Evolutionary conservation across 2,329 filamentous ascomycete species (phyloP), one percentile per base, ranked within the genome.

Genomic region (Teratosphaeriaceae sp.): DNA sequence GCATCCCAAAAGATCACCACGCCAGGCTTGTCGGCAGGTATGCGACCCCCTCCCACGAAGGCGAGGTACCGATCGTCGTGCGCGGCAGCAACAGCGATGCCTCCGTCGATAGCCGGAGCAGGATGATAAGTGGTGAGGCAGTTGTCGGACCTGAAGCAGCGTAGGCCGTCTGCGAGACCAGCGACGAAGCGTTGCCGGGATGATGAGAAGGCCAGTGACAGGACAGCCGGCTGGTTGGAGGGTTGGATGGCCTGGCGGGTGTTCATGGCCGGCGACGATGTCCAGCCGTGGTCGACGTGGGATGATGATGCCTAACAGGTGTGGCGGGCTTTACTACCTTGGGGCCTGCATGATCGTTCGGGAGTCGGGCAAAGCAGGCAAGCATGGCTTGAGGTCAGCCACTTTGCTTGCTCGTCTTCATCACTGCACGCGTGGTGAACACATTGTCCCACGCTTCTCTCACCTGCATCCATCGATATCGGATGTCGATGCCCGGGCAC

Each of bases 111-210:
- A 2, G 44, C 44, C 6, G 55, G 37, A 7, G 20, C 23, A 7
- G 50, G 48, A 18, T 55, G 47, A 38, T 58, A 54, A 7, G 61
- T 63, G n/a, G 57, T 51, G 4, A 65, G 49, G 41, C 61, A 64
- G 35, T 65, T 63, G 43, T 64, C 60, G 16, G 54, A 49, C 3
- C 60, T 53, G 38, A 62, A 62, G 12, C 59, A 44, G 26, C 85
- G 69, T 88, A 87, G 89, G 21, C 90, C 90, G 9, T 82, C 82
- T 59, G 94, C 85, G 7, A 95, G 73, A 7, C 88, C 92, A 22
- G 94, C 85, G 20, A 88, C 79, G 65, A 97, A 97, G 59, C 84
- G 89, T 55, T 80, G 89, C 52, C 79, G 79, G 62, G 92, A 86
- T 57, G 80, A 76, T 61, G 96, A 97, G 70, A 95, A 95, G 7